phyloP scores from a whole-genome alignment of 257 asterid genomes.

The Buddleja alternifolia region DNA sequence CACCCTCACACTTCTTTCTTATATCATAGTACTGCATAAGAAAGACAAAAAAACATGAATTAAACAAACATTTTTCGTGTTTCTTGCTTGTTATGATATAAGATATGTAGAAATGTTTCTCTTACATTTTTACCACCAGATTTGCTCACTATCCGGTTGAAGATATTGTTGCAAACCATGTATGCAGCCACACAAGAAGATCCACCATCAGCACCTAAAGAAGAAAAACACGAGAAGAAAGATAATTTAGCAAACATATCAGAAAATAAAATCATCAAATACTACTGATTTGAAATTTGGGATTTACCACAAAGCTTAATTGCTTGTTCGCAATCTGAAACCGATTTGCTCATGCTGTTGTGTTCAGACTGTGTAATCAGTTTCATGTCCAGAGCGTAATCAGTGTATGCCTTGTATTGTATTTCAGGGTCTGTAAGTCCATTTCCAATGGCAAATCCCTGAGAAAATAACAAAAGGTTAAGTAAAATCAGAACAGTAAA shows the following conservation, averaged over 20 bases:
- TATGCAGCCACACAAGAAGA: constrained; percentile 48
- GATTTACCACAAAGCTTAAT: constrained; percentile 44
- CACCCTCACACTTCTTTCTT: constrained; percentile 58
- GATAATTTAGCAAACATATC: too few species aligned
- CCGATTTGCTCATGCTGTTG: constrained; percentile 34
- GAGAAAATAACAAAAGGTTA: constrained; percentile 7
- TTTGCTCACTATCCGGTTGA: constrained; percentile 43
- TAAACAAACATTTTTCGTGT: constrained; percentile 9
- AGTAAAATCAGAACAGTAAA: background rate
- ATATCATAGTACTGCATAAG: constrained; percentile 54
- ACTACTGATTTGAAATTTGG: background rate
- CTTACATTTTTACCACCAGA: constrained; percentile 54
- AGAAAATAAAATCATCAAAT: too few species aligned
- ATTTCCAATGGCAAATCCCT: constrained; percentile 67
- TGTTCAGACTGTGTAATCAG: constrained; percentile 48
- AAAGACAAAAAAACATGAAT: background rate
- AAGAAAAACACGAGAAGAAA: background rate
- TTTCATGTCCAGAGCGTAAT: constrained; percentile 57
- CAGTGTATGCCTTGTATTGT: constrained; percentile 53
- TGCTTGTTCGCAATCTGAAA: constrained; percentile 44
- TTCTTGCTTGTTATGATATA: background rate
- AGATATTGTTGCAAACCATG: constrained; percentile 49
- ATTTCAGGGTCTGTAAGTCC: constrained; percentile 62
- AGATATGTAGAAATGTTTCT: background rate
- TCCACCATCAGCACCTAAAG: constrained; percentile 51